Conservation (phyloP, 75 land plant species). For the Cryptomeria japonica region DNA sequence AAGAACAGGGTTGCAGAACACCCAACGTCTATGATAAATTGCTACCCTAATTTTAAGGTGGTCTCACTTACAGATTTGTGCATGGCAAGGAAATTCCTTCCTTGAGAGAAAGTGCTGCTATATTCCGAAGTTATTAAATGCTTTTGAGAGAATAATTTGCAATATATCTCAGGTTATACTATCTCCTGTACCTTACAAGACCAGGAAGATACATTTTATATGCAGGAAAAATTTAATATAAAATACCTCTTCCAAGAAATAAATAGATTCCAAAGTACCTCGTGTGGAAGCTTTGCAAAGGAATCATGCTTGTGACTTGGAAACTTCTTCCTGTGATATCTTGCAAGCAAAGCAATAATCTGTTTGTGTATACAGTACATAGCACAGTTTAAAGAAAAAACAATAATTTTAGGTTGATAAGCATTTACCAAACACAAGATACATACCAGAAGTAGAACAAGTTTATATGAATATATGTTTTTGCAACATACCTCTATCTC, state of each 20-base stretch:
- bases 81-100: neutral
- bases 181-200: neutral
- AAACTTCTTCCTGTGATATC: slow-evolving; percentile 42
- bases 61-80: neutral
- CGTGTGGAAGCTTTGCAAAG: slow-evolving; percentile 25
- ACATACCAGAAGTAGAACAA: slow-evolving; percentile 4
- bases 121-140: neutral
- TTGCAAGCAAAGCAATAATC: slow-evolving; percentile 38
- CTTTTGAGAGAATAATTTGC: neutral
- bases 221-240: neutral
- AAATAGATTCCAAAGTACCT: neutral
- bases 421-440: neutral
- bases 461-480: neutral
- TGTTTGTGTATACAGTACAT: neutral
- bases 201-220: neutral
- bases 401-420: neutral
- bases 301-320: slow-evolving; percentile 30
- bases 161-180: neutral
- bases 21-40: neutral
- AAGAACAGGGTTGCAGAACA: neutral
- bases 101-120: neutral
- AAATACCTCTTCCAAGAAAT: neutral
- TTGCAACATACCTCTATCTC: slow-evolving; percentile 33
- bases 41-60: neutral
- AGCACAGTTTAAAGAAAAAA: neutral